Percentiles rank a stretch among this genome's conserved stretches.
These are phyloP conservation scores for Suillus decipiens DNA, from an alignment of 768 basidiomycete genomes.

Conservation along the genomic window DNA sequence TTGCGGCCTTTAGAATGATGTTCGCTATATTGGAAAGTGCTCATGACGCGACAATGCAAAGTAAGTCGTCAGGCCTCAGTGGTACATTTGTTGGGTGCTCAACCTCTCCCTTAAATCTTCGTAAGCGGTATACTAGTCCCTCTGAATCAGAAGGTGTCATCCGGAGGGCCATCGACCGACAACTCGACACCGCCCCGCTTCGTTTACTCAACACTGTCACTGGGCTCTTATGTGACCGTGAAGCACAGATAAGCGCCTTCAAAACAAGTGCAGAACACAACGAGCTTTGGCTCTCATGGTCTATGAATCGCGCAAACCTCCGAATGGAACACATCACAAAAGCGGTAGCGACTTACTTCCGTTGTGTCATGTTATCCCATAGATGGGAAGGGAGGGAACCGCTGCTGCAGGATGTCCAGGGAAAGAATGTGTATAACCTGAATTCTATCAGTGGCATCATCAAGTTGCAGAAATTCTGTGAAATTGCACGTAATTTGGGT, in stretches of 20 bases:
- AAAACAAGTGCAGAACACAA: slow-evolving; percentile 17
- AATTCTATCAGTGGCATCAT: no score
- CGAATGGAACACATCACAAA: neutral
- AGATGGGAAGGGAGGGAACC: slow-evolving; percentile 18
- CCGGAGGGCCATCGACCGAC: neutral
- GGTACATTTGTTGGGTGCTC: neutral
- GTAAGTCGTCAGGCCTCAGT: slow-evolving; percentile 4
- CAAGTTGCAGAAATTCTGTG: no score
- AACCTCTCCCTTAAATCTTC: slow-evolving; percentile 11
- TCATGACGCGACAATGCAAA: slow-evolving; percentile 6
- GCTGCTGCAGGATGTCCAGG: no score
- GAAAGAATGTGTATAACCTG: no score
- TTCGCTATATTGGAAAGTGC: slow-evolving; percentile 2
- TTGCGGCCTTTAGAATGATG: slow-evolving; percentile 16
- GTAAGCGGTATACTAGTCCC: slow-evolving; percentile 13
- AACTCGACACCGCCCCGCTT: slow-evolving; percentile 13
- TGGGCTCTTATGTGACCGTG: slow-evolving; percentile 14
- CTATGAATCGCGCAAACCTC: neutral
- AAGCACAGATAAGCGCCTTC: slow-evolving; percentile 14
- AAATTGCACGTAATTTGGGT: no score
- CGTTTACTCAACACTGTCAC: slow-evolving; percentile 8
- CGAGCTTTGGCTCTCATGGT: slow-evolving; percentile 13
- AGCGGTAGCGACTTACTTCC: slow-evolving; percentile 14
- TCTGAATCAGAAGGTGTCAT: slow-evolving; percentile 7
- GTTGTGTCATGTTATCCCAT: slow-evolving; percentile 22